Conservation (phyloP, 2,329 filamentous ascomycete species). For the Thermothelomyces thermophilus region DNA sequence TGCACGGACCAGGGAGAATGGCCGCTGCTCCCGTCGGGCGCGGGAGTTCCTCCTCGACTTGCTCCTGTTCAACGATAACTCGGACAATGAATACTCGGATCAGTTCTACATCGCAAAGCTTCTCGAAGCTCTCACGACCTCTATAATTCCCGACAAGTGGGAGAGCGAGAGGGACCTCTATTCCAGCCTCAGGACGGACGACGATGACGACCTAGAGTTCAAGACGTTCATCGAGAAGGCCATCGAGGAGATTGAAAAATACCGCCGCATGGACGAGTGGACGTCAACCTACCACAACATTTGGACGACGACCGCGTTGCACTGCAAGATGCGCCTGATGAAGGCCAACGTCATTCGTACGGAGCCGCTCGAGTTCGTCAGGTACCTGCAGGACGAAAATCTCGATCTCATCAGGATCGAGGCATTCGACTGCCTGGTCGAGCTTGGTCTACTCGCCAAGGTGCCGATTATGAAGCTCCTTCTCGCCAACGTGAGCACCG, state of each 20-base stretch:
- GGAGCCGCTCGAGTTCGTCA: slow-evolving; percentile 50
- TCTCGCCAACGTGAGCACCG: slow-evolving; percentile 52
- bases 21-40: slow-evolving; percentile 70
- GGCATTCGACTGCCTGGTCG: slow-evolving; percentile 57
- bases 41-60: slow-evolving; percentile 83
- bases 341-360: slow-evolving; percentile 54
- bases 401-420: slow-evolving; percentile 58
- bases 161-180: slow-evolving; percentile 28
- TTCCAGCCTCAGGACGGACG: slow-evolving; percentile 35
- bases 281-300: slow-evolving; percentile 62
- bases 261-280: slow-evolving; percentile 63
- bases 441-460: slow-evolving; percentile 55
- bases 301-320: slow-evolving; percentile 55
- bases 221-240: slow-evolving; percentile 46
- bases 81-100: slow-evolving; percentile 81
- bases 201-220: slow-evolving; percentile 37
- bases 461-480: slow-evolving; percentile 50
- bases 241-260: slow-evolving; percentile 59
- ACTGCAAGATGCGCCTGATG: slow-evolving; percentile 57
- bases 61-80: slow-evolving; percentile 90
- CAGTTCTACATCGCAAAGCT: slow-evolving; percentile 80
- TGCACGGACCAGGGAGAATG: slow-evolving; percentile 68
- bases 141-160: slow-evolving; percentile 45
- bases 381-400: slow-evolving; percentile 60
- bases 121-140: slow-evolving; percentile 56